Base-by-base conservation (phyloP, 148 eudicot genomes). In the Limonium bicolor region DNA sequence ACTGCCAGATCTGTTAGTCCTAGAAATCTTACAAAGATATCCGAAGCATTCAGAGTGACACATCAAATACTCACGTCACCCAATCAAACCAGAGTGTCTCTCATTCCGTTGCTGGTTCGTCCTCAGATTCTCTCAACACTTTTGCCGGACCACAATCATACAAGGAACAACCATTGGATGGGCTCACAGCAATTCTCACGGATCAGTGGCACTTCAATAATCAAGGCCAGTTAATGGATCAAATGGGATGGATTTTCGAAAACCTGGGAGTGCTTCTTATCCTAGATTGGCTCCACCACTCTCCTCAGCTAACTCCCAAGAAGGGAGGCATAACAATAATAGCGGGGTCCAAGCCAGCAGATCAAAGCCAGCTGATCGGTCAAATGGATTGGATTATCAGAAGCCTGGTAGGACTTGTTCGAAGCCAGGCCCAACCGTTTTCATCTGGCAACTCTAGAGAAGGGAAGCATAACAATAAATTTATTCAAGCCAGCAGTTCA, bases 1-100 rank as follows among this genome's bases (percentile, higher is more conserved):
- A 46, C 78, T 21, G 86, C 81, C 21, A 68, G 93, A 67, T 51
- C 82, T 8, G 93, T 82, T 11, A 32, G 58, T 32, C 27, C 21
- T 26, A 41, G 40, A 23, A 68, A 74, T 38, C 59, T 82, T 7
- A 36, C 46, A 18, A 71, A 51, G 50, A 73, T 82, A 32, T 50
- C 61, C 8, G 59, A 61, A 46, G 76, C 45, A 27, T 68, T 77
- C 59, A 61, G 42, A 27, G 58, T 37, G 47, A 65, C 82, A n/a
- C 49, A 61, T 56, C 43, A 33, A 23, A 20, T 21, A 55, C 63
- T 81, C n/a, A 29, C 35, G 13, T 53, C 69, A 41, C 41, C 61
- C 20, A 51, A 60, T 50, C 72, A 65, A 26, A 60, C 24, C 24
- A 62, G 54, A 23, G 14, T 35, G 27, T 30, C 60, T 38, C 31